Conservation (phyloP, 2,329 filamentous ascomycete species). For the Triangularia verruculosa region DNA sequence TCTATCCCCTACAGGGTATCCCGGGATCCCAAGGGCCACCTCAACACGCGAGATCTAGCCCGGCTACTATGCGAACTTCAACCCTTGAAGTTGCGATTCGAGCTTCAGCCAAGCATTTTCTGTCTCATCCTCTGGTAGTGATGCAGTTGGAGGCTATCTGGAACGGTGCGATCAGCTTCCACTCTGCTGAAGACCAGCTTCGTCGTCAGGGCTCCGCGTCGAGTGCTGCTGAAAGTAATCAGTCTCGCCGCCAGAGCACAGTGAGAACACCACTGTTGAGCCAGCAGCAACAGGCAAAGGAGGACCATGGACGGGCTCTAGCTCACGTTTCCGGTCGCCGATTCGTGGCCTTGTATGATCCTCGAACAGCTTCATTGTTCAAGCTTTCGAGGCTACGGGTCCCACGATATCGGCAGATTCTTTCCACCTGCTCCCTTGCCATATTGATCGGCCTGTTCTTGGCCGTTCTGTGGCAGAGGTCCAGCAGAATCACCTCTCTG, state of each 20-base stretch:
- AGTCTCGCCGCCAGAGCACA: constrained; percentile 38
- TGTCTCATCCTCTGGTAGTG: constrained; percentile 87
- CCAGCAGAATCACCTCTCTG: constrained; percentile 74
- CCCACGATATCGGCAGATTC: constrained; percentile 84
- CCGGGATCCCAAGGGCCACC: constrained; percentile 44
- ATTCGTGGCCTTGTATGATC: constrained; percentile 85
- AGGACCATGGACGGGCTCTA: constrained; percentile 32
- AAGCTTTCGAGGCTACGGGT: constrained; percentile 89
- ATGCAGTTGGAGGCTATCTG: constrained; percentile 96
- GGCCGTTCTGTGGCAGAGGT: constrained; percentile 73
- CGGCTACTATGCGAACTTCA: constrained; percentile 72
- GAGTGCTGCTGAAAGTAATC: constrained; percentile 18
- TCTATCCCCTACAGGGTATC: constrained; percentile 84
- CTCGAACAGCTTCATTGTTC: constrained; percentile 82
- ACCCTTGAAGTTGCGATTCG: constrained; percentile 91
- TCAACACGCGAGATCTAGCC: constrained; percentile 43
- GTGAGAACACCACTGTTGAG: constrained; percentile 51
- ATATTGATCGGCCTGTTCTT: constrained; percentile 82
- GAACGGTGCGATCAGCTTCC: constrained; percentile 93
- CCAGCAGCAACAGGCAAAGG: constrained; percentile 33
- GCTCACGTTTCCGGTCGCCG: constrained; percentile 50
- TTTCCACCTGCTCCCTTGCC: constrained; percentile 84
- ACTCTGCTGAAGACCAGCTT: constrained; percentile 80
- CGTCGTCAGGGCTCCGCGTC: constrained; percentile 54
- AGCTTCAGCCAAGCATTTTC: constrained; percentile 86